Evolutionary conservation across 257 asterid genomes (phyloP).

Genomic region (Echites panduratus): DNA sequence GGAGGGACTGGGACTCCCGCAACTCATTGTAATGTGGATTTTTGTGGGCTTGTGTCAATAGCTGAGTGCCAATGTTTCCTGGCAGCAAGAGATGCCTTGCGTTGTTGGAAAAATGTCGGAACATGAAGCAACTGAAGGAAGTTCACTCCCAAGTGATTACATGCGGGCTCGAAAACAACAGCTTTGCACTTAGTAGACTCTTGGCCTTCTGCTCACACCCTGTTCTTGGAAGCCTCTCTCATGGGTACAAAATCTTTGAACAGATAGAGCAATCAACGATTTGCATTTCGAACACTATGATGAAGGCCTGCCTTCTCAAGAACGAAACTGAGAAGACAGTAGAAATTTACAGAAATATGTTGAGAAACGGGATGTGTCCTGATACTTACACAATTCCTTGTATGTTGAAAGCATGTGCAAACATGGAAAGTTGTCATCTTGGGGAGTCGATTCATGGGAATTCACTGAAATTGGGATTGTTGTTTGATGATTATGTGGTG

Average conservation of each 20-base stretch:
- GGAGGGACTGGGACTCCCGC: not conserved
- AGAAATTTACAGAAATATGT: conserved; percentile 33
- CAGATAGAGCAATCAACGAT: conserved; percentile 52
- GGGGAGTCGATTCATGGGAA: conserved; percentile 53
- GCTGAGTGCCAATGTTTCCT: conserved; percentile 11
- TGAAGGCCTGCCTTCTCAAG: conserved; percentile 46
- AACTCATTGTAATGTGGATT: not conserved
- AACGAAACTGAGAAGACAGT: conserved; percentile 28
- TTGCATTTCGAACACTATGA: conserved; percentile 63
- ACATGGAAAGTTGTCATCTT: conserved; percentile 29
- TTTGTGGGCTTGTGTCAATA: conserved; percentile 2
- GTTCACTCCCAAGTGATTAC: conserved; percentile 49
- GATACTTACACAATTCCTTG: conserved; percentile 69
- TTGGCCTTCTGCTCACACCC: conserved; percentile 67
- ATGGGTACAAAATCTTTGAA: conserved; percentile 43
- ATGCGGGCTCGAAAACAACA: conserved; percentile 43
- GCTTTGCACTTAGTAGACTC: conserved; percentile 66
- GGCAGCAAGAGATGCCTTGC: conserved; percentile 27
- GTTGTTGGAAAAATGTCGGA: conserved; percentile 47
- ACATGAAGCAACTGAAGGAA: conserved; percentile 39
- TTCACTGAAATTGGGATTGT: conserved; percentile 42
- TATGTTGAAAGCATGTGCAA: conserved; percentile 44
- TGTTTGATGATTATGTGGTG: conserved; percentile 41
- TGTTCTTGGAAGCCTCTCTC: conserved; percentile 28
- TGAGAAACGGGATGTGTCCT: conserved; percentile 42